These are phyloP conservation scores for Neurospora pannonica DNA, from an alignment of 495 filamentous ascomycete species.

Conservation along the genomic window DNA sequence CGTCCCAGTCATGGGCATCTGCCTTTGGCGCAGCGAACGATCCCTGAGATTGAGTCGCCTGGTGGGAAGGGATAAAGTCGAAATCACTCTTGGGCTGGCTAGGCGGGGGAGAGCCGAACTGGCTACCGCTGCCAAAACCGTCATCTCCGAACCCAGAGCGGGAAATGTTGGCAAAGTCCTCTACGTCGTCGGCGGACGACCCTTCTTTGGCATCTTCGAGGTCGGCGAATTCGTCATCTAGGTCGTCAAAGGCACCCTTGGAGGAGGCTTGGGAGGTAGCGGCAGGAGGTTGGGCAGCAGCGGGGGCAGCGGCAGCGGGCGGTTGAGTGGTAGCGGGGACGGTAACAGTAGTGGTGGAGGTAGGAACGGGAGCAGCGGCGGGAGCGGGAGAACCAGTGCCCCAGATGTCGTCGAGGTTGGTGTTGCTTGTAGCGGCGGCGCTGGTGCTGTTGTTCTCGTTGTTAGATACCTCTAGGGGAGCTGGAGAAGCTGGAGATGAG, in stretches of 20 bases:
- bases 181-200: slow-evolving; percentile 56
- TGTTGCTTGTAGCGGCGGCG: not conserved
- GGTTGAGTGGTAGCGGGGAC: slow-evolving; percentile 6
- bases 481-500: slow-evolving; percentile 7
- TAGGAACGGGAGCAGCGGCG: not conserved
- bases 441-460: slow-evolving; percentile 7
- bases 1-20: slow-evolving; percentile 80
- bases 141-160: slow-evolving; percentile 49
- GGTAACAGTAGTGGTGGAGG: not conserved
- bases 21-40: slow-evolving; percentile 12
- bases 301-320: slow-evolving; percentile 7
- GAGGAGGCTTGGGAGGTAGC: slow-evolving; percentile 12
- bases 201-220: slow-evolving; percentile 84
- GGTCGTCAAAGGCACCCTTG: slow-evolving; percentile 53
- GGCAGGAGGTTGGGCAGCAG: slow-evolving; percentile 14
- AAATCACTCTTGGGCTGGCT: slow-evolving; percentile 45
- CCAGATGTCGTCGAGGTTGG: slow-evolving; percentile 23
- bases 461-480: slow-evolving; percentile 6
- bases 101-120: slow-evolving; percentile 28
- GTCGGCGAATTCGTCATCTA: slow-evolving; percentile 84
- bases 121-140: slow-evolving; percentile 46
- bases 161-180: slow-evolving; percentile 59
- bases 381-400: slow-evolving; percentile 9
- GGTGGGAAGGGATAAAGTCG: slow-evolving; percentile 28
- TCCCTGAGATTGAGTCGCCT: not conserved